Evolutionary conservation across 148 eudicot genomes (phyloP).

Genomic region (Spergularia marina): DNA sequence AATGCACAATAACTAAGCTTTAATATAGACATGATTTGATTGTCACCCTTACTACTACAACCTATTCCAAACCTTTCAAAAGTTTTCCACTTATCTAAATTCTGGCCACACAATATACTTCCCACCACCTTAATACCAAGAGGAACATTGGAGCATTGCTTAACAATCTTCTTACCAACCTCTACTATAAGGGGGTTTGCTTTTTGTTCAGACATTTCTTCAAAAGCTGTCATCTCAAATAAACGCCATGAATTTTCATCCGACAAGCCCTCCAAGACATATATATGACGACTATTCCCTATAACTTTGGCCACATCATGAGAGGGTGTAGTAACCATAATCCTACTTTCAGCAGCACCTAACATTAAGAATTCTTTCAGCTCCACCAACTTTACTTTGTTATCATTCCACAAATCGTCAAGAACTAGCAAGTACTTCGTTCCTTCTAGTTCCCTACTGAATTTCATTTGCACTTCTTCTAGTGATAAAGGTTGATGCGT

Average conservation of each 20-base stretch:
- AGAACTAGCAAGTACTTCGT: constrained; percentile 27
- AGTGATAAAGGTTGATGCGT: too few relatives aligned
- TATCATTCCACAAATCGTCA: constrained; percentile 33
- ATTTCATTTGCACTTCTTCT: not conserved
- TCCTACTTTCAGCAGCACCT: constrained; percentile 4
- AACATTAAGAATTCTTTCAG: not conserved
- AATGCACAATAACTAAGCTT: constrained; percentile 17
- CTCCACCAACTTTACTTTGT: not conserved
- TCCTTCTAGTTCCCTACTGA: not conserved
- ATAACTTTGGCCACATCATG: not conserved
- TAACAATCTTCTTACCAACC: constrained; percentile 22
- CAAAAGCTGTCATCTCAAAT: constrained; percentile 21
- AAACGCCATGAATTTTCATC: constrained; percentile 12
- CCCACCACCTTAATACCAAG: constrained; percentile 25
- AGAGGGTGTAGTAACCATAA: constrained; percentile 26
- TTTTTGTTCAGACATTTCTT: not conserved
- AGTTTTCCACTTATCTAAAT: not conserved
- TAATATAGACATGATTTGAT: constrained; percentile 13
- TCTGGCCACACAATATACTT: constrained; percentile 12
- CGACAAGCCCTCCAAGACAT: constrained; percentile 14
- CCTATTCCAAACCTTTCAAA: not conserved
- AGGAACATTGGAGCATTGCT: constrained; percentile 25
- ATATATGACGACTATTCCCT: not conserved
- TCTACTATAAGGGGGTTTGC: not conserved
- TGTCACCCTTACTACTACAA: not conserved